A percentile compares a stretch with the other conserved stretches of the same genome.
phyloP scores from a whole-genome alignment of 371 early-diverging fungal species.

The Pancytospora epiphaga region DNA sequence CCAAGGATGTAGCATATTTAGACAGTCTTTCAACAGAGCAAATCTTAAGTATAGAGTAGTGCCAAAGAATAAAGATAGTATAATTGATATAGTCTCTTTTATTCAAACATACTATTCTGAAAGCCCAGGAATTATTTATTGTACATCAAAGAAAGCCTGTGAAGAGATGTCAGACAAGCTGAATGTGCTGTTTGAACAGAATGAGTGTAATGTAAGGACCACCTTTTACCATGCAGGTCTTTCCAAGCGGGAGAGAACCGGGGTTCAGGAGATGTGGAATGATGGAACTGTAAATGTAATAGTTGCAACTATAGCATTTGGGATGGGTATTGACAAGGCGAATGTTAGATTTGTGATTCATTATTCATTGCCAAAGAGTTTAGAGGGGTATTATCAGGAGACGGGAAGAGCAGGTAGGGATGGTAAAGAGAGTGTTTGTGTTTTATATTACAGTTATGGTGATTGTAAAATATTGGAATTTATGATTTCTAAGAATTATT shows the following conservation, averaged over 20 bases:
- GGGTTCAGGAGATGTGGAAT: slow-evolving; percentile 77
- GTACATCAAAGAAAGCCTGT: slow-evolving; percentile 71
- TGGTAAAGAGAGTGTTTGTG: slow-evolving; percentile 72
- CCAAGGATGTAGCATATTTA: slow-evolving; percentile 61
- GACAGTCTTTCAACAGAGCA: slow-evolving; percentile 61
- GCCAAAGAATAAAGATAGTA: slow-evolving; percentile 62
- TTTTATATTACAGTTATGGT: slow-evolving; percentile 72
- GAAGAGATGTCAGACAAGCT: slow-evolving; percentile 72
- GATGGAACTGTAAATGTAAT: slow-evolving; percentile 70
- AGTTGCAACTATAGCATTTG: slow-evolving; percentile 83
- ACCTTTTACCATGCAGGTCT: slow-evolving; percentile 84
- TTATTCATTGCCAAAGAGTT: slow-evolving; percentile 76
- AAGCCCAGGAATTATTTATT: slow-evolving; percentile 91
- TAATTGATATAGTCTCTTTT: slow-evolving; percentile 68
- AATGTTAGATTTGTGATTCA: slow-evolving; percentile 97
- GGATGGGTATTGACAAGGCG: slow-evolving; percentile 87
- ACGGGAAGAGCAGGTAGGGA: slow-evolving; percentile 96
- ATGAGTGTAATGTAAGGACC: slow-evolving; percentile 43
- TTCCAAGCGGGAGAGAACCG: slow-evolving; percentile 71
- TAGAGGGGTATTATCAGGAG: slow-evolving; percentile 98
- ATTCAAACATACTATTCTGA: slow-evolving; percentile 66
- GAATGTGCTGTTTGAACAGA: slow-evolving; percentile 56
- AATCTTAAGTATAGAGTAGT: slow-evolving; percentile 67
- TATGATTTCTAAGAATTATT: slow-evolving; percentile 66
- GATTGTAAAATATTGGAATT: slow-evolving; percentile 68